These are phyloP conservation scores for Thalassiosira mediterranea DNA, from an alignment of 352 stramenopile species.

Conservation along the genomic window DNA sequence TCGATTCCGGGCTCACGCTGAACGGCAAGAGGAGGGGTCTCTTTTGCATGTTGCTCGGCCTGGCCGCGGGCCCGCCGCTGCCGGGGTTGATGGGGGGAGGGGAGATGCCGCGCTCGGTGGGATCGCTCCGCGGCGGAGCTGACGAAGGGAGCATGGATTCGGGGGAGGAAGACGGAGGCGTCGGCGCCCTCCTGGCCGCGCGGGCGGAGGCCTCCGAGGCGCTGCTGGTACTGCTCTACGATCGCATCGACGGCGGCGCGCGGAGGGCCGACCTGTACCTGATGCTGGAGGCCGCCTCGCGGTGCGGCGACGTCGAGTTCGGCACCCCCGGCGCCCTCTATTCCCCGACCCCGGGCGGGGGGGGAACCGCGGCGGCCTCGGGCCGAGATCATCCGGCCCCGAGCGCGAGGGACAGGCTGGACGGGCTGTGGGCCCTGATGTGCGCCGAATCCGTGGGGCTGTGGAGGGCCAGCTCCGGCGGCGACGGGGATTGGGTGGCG, in stretches of 20 bases:
- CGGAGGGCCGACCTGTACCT: slow-evolving; percentile 33
- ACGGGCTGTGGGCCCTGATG: slow-evolving; percentile 57
- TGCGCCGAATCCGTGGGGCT: slow-evolving; percentile 62
- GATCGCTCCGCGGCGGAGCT: background rate
- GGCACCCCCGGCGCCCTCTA: slow-evolving; percentile 18
- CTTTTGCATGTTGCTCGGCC: slow-evolving; percentile 50
- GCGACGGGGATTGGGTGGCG: slow-evolving; percentile 26
- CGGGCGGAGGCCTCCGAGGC: slow-evolving; percentile 58
- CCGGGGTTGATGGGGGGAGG: slow-evolving; percentile 18
- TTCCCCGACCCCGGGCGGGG: background rate
- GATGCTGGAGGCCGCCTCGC: slow-evolving; percentile 27
- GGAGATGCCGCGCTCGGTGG: slow-evolving; percentile 15
- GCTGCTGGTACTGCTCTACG: slow-evolving; percentile 64
- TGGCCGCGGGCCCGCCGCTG: slow-evolving; percentile 35
- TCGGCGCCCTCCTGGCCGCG: slow-evolving; percentile 14
- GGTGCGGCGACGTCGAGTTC: slow-evolving; percentile 34
- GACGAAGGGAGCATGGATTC: background rate
- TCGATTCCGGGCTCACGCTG: slow-evolving; percentile 34
- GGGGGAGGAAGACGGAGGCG: background rate
- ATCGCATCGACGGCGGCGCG: slow-evolving; percentile 61
- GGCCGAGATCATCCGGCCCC: background rate
- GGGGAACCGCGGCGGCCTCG: background rate
- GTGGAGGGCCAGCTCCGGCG: slow-evolving; percentile 45
- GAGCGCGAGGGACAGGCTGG: slow-evolving; percentile 7
- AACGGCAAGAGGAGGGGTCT: slow-evolving; percentile 47